phyloP scores from a whole-genome alignment of 345 rosid species.

The Arabidopsis suecica region DNA sequence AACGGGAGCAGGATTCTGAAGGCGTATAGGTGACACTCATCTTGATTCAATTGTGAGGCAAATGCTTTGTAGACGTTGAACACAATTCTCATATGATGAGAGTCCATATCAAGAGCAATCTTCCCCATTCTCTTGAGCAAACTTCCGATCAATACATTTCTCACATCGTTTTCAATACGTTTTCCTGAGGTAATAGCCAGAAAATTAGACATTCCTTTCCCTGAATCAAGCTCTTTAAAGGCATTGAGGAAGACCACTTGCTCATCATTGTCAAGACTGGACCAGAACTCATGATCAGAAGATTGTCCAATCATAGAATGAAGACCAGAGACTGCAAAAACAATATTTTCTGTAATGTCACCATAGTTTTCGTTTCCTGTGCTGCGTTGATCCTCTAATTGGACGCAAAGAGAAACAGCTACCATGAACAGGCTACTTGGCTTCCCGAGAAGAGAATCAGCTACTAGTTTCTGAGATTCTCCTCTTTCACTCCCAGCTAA shows the following conservation, averaged over 20 bases:
- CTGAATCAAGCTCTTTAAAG: background rate
- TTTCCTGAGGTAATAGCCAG: background rate
- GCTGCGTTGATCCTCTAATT: conserved; percentile 47
- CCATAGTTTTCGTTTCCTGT: background rate
- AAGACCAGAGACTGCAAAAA: too few relatives aligned
- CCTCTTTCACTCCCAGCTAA: conserved; percentile 18
- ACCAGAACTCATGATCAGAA: background rate
- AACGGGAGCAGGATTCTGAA: conserved; percentile 58
- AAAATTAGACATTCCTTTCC: too few relatives aligned
- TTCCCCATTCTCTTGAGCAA: conserved; percentile 52
- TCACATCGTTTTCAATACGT: conserved; percentile 26
- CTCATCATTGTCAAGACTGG: conserved; percentile 7
- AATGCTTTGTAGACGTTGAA: conserved; percentile 56
- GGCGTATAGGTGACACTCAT: conserved; percentile 49
- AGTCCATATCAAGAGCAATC: conserved; percentile 69
- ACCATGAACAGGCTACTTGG: conserved; percentile 70
- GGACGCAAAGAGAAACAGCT: conserved; percentile 72
- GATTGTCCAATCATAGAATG: too few relatives aligned
- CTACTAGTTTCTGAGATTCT: conserved; percentile 28
- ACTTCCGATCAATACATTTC: conserved; percentile 41
- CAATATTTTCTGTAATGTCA: background rate
- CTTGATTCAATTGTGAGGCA: conserved; percentile 48
- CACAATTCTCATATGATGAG: conserved; percentile 63
- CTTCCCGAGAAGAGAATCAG: conserved; percentile 50
- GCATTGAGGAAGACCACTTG: background rate